Percentiles rank a stretch among this genome's conserved stretches.
These are phyloP conservation scores for Sporothrix schenckii DNA, from an alignment of 2,329 filamentous ascomycete genomes.

Conservation along the genomic window DNA sequence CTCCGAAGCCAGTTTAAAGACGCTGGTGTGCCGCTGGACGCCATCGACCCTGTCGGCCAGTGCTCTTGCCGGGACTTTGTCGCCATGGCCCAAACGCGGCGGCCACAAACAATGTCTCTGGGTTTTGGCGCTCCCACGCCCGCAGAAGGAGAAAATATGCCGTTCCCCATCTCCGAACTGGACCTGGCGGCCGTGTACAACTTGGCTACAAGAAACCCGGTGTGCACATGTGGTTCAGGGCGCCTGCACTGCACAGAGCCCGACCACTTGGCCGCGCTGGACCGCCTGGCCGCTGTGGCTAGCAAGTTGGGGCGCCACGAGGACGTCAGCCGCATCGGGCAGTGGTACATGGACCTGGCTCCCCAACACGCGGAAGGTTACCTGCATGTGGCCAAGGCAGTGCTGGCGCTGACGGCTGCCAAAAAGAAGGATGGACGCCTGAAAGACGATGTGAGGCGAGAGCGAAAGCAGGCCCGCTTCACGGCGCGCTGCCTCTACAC, in stretches of 20 bases:
- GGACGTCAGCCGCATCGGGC: slow-evolving; percentile 17
- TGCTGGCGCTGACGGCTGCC: slow-evolving; percentile 4
- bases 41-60: slow-evolving; percentile 30
- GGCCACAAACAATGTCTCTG: not conserved
- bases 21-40: slow-evolving; percentile 26
- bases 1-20: slow-evolving; percentile 24
- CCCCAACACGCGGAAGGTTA: slow-evolving; percentile 33
- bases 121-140: not conserved
- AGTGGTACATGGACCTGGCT: slow-evolving; percentile 33
- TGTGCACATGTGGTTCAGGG: slow-evolving; percentile 34
- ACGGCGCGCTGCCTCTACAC: slow-evolving; percentile 34
- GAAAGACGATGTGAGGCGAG: not conserved
- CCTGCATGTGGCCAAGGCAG: slow-evolving; percentile 32
- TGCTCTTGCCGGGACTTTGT: slow-evolving; percentile 37
- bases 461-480: slow-evolving; percentile 11
- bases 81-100: slow-evolving; percentile 31
- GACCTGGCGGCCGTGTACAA: slow-evolving; percentile 32
- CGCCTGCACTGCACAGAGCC: slow-evolving; percentile 28
- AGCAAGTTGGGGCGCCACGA: not conserved
- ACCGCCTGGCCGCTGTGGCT: slow-evolving; percentile 21
- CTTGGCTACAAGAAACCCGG: slow-evolving; percentile 10
- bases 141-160: not conserved
- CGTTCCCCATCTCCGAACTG: slow-evolving; percentile 30
- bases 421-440: not conserved
- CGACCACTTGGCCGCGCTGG: slow-evolving; percentile 30